These are phyloP conservation scores for Raffaelea albimanens DNA, from an alignment of 2,329 filamentous ascomycete genomes.

Conservation along the genomic window DNA sequence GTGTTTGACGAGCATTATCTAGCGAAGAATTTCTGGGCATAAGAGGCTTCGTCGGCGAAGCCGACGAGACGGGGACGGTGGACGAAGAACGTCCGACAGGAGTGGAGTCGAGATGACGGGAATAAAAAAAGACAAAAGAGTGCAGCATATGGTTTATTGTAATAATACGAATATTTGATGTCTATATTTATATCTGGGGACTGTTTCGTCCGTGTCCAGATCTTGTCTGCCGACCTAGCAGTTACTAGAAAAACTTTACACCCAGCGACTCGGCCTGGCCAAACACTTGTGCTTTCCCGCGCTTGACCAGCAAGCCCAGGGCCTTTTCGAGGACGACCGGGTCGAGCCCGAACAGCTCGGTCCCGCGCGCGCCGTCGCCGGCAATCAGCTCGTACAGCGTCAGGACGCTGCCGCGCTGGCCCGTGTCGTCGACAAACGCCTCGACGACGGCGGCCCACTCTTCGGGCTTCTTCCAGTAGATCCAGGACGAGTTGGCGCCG, in stretches of 20 bases:
- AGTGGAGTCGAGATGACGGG: not conserved
- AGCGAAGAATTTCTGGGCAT: constrained; percentile 16
- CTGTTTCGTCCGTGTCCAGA: no score
- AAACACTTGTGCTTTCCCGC: constrained; percentile 88
- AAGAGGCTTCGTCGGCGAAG: no score
- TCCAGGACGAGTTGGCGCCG: constrained; percentile 41
- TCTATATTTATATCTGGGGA: no score
- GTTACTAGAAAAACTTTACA: constrained; percentile 80
- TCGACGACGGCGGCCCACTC: constrained; percentile 81
- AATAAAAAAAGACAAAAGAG: not conserved
- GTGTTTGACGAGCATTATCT: constrained; percentile 57
- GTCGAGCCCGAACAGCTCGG: constrained; percentile 86
- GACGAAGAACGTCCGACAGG: no score
- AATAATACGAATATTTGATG: no score
- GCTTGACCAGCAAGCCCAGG: constrained; percentile 73
- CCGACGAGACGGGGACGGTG: not conserved
- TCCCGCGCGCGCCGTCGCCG: constrained; percentile 67
- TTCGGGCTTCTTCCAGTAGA: constrained; percentile 80
- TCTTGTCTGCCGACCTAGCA: no score
- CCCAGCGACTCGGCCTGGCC: constrained; percentile 79
- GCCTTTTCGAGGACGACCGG: constrained; percentile 69
- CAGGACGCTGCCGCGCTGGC: constrained; percentile 78
- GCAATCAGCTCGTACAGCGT: constrained; percentile 88
- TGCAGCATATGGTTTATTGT: no score
- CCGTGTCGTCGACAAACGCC: constrained; percentile 78